Evolutionary conservation across 129 eudicot species (phyloP).

Genomic region (Tanacetum coccineum): DNA sequence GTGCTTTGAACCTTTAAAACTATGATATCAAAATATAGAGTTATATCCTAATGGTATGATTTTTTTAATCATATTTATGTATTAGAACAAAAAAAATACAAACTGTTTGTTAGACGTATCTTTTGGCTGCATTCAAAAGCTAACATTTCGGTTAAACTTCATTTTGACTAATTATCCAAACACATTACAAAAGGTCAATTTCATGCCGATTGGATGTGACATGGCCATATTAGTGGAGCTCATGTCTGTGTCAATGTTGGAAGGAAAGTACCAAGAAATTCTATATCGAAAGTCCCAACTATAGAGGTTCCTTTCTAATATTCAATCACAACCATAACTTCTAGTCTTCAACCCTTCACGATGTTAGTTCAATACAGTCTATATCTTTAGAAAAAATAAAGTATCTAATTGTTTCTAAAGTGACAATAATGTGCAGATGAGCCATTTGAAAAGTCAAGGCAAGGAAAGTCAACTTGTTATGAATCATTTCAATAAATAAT

Average conservation of each 20-base stretch:
- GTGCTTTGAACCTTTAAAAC: too few relatives aligned
- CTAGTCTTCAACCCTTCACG: not conserved
- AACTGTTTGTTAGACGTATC: too few relatives aligned
- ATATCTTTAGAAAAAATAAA: too few relatives aligned
- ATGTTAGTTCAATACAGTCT: not conserved
- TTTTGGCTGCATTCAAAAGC: too few relatives aligned
- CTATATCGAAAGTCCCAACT: not conserved
- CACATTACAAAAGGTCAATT: too few relatives aligned
- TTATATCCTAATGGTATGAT: too few relatives aligned
- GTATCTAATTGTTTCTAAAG: not conserved
- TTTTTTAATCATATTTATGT: too few relatives aligned
- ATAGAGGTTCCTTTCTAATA: not conserved
- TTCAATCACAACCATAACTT: not conserved
- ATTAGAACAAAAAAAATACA: too few relatives aligned
- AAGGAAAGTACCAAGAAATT: slow-evolving; percentile 10
- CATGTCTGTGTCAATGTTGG: not conserved
- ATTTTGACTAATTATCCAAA: too few relatives aligned
- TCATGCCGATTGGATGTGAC: slow-evolving; percentile 10
- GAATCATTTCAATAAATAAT: not conserved
- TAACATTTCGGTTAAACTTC: too few relatives aligned
- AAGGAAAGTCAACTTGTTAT: not conserved
- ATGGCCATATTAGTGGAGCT: not conserved
- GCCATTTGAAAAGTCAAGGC: not conserved
- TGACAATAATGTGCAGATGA: not conserved
- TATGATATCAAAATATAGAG: too few relatives aligned